Evolutionary conservation across 1,284 basidiomycete genomes (phyloP), one percentile per base, ranked within the genome.

Genomic region (Naganishia liquefaciens): DNA sequence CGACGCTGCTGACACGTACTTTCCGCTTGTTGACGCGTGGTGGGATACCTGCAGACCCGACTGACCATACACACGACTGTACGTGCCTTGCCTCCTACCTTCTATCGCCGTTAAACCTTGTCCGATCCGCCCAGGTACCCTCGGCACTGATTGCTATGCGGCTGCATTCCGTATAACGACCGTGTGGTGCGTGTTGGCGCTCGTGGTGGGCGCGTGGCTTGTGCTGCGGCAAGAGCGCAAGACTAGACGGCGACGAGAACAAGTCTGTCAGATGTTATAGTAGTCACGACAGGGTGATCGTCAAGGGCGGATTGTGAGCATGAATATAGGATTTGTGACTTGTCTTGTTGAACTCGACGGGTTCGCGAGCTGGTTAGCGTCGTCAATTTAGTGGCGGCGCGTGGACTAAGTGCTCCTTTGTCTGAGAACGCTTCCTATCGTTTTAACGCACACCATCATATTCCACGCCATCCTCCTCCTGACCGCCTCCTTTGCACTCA

Each of bases 131-230:
- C 21, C 53, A 73, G 76, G 76, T 63, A 68, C 75, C 30, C 54
- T 77, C n/a, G 75, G 77, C 9, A 66, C 70, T 37, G 63, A 60
- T 23, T 80, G 79, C 66, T 80, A 79, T 64, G 66, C 70, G 10
- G 65, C 73, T 3, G 76, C 79, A 10, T 78, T 80, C 71, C 70
- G 73, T 49, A 49, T 78, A 9, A 75, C 76, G 5, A 68, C 72
- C 1, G 28, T 72, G 0, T 74, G 69, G 2, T 76, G 74, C 49
- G 55, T 72, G 0, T 13, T 77, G 3, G 78, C 79, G 5, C 63
- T 80, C 2, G 65, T 47, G 0, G 60, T 79, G 44, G 74, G 74
- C 27, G 19, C 78, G 0, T 68, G 70, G 47, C 75, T 73, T 6
- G 76, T 75, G 0, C 30, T 75, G 17, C 69, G 76, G 40, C 68